phyloP scores from a whole-genome alignment of 129 eudicot genomes.

The Calendula officinalis region DNA sequence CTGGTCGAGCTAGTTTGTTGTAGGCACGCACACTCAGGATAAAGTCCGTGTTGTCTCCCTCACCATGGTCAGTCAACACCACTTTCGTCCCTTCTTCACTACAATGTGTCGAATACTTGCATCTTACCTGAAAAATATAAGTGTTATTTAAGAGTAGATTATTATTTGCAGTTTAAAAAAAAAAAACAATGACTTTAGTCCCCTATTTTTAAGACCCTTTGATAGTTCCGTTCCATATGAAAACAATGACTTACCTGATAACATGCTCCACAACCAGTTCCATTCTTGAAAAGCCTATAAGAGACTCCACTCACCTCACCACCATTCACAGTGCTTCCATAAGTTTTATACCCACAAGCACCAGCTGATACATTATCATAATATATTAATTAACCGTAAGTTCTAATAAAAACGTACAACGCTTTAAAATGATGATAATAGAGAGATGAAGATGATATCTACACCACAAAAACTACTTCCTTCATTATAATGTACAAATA shows the following conservation, averaged over 20 bases:
- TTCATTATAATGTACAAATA: too few relatives aligned
- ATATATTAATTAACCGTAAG: background rate
- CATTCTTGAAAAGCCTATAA: constrained; percentile 61
- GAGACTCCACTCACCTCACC: constrained; percentile 82
- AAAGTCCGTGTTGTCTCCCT: constrained; percentile 77
- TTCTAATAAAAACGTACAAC: background rate
- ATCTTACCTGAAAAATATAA: constrained; percentile 56
- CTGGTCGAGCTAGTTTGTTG: constrained; percentile 55
- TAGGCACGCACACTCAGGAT: constrained; percentile 62
- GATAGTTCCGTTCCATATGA: too few relatives aligned
- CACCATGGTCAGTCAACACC: constrained; percentile 86
- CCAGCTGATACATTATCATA: constrained; percentile 48
- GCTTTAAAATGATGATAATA: background rate
- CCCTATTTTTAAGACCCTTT: too few relatives aligned
- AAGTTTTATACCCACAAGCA: constrained; percentile 86
- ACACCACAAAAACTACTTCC: too few relatives aligned
- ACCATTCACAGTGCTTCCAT: constrained; percentile 72
- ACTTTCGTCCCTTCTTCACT: constrained; percentile 67
- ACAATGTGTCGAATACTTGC: constrained; percentile 66
- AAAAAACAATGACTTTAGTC: too few relatives aligned
- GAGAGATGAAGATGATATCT: too few relatives aligned
- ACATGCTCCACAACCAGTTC: constrained; percentile 98
- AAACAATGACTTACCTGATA: constrained; percentile 93
- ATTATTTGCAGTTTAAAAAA: too few relatives aligned
- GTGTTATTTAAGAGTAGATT: too few relatives aligned